Conservation (phyloP, 495 filamentous ascomycete genomes). For the Penicillium antarcticum region DNA sequence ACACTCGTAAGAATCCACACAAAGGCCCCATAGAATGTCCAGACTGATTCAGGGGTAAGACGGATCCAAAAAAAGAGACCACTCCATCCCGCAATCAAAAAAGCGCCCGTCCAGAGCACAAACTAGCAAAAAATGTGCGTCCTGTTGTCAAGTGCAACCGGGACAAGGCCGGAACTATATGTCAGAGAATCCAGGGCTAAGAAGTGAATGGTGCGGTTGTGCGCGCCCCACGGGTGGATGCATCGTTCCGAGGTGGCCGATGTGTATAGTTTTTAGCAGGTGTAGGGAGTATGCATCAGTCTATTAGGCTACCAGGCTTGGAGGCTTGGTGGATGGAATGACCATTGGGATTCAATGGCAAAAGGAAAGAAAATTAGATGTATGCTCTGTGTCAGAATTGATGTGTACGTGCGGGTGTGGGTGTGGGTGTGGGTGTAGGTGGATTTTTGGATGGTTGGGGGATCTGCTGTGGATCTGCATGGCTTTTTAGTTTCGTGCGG, state of each 20-base stretch:
- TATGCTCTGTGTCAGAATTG: slow-evolving; percentile 8
- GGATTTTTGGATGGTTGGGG: background rate
- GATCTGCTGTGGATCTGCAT: slow-evolving; percentile 5
- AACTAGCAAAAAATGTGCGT: background rate
- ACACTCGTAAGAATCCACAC: too few relatives aligned
- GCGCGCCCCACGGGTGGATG: too few relatives aligned
- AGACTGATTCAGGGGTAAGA: slow-evolving; percentile 8
- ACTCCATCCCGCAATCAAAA: background rate
- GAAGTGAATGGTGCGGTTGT: too few relatives aligned
- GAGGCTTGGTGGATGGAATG: background rate
- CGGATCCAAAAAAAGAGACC: slow-evolving; percentile 7
- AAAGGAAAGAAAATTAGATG: background rate
- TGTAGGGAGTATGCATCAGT: too few relatives aligned
- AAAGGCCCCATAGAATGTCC: background rate
- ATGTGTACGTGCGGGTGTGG: background rate
- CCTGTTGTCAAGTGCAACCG: slow-evolving; percentile 12
- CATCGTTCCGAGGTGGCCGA: too few relatives aligned
- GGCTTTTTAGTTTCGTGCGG: slow-evolving; percentile 1
- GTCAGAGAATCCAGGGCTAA: too few relatives aligned
- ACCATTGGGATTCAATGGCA: background rate
- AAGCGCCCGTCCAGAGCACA: background rate
- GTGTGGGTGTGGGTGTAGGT: too few relatives aligned
- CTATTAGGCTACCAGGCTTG: too few relatives aligned
- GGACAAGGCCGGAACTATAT: background rate
- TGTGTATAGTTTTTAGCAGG: too few relatives aligned